These are phyloP conservation scores for Bonia amplexicaulis DNA, from an alignment of 176 grass and related monocot species.

Conservation along the genomic window DNA sequence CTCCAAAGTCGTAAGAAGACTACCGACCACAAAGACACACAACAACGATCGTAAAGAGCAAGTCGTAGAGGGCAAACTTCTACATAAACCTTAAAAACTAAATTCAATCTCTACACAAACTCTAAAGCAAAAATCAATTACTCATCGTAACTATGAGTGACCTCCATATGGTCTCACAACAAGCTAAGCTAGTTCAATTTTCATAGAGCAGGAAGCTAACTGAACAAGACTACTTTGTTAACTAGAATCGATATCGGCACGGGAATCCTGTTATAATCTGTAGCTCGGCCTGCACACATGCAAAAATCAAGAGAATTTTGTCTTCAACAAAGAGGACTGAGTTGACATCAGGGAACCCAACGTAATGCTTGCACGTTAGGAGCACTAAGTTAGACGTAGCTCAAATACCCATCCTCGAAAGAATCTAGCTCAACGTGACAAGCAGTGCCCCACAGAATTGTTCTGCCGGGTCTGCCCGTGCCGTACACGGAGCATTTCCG, in stretches of 20 bases:
- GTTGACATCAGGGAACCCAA: neutral
- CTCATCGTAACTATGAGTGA: no score
- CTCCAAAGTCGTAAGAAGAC: no score
- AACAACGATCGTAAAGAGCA: no score
- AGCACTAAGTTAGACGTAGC: neutral
- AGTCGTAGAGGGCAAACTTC: no score
- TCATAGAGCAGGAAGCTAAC: neutral
- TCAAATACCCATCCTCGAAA: neutral
- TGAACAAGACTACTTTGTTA: slow-evolving; percentile 26
- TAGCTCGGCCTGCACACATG: neutral
- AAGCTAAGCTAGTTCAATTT: neutral
- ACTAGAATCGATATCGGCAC: slow-evolving; percentile 38
- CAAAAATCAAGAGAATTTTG: slow-evolving; percentile 29
- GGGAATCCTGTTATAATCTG: slow-evolving; percentile 3
- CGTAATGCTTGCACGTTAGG: neutral
- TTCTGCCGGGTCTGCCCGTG: neutral
- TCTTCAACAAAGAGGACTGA: neutral
- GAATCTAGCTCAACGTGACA: neutral
- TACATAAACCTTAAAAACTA: no score
- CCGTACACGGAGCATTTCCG: neutral
- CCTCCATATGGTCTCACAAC: no score
- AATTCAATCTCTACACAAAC: no score
- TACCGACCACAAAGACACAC: no score
- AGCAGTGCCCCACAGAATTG: neutral
- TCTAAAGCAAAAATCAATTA: no score